Evolutionary conservation across 1,284 basidiomycete species (phyloP), one percentile per base, ranked within the genome.

Genomic region (Sporisorium reilianum): DNA sequence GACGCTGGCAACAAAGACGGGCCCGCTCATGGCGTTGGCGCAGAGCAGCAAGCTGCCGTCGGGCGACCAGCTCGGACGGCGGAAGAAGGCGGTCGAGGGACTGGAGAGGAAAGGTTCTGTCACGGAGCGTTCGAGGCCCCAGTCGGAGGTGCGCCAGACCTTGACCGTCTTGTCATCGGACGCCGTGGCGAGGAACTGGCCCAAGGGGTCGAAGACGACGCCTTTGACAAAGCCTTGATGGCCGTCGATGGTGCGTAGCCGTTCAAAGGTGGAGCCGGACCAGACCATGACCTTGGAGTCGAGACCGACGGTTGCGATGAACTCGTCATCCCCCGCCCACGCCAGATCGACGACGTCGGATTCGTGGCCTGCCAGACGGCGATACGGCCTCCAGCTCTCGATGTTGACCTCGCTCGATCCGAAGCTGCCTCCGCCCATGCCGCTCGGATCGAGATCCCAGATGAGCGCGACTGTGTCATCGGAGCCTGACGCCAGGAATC

Each of bases 161-260:
- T 96, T 96, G 72, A 98, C 93, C 2, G 93, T 92, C 84, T 93
- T 91, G 86, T 99, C 97, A 85, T 98, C 96, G 14, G 94, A 96
- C 85, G 95, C 90, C 0, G 70, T 81, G 14, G 79, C 80, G 55
- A 99, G 89, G 83, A 91, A 98, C 85, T 97, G 92, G 49, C 96
- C 96, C 5, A 96, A 93, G 1, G 97, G 96, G 86, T 99, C 97
- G 90, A 95, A 99, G 79, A 93, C 95, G 52, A 99, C 93, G 57
- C 97, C 97, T 86, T 99, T 99, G 77, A 99, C 95, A 84, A 98
- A 98, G 6, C 95, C 95, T 80, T 93, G 90, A 84, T 99, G 97
- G 57, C 90, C 90, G 64, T 93, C 92, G 34, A 99, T 89, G 81
- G 91, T 93, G 49, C 89, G 88, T 50, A 98, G 84, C 16, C 72